phyloP scores from a whole-genome alignment of 73 alveolate species.

The Paraurostyla sp. region DNA sequence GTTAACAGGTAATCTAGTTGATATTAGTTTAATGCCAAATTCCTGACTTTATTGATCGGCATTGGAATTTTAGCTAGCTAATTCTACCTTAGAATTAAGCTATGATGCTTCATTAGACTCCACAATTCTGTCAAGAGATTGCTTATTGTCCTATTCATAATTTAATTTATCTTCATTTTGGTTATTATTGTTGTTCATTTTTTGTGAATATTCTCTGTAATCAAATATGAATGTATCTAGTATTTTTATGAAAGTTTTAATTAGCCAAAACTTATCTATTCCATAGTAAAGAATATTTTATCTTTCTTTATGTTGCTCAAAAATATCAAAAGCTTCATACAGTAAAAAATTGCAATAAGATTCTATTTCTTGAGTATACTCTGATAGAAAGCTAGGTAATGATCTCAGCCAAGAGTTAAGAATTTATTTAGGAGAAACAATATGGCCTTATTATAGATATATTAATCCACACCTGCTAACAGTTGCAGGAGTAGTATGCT shows the following conservation, averaged over 20 bases:
- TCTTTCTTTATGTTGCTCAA: conserved; percentile 24
- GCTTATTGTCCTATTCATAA: neutral
- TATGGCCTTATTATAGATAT: conserved; percentile 64
- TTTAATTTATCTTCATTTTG: neutral
- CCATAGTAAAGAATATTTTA: neutral
- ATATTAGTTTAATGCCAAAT: neutral
- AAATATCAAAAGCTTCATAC: conserved; percentile 39
- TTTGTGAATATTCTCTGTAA: neutral
- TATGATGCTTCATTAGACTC: neutral
- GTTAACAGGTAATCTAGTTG: conserved; percentile 2
- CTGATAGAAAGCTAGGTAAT: conserved; percentile 74
- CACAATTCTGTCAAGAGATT: neutral
- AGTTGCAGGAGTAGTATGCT: conserved; percentile 71
- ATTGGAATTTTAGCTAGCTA: neutral
- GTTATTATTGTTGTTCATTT: neutral
- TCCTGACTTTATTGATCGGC: neutral
- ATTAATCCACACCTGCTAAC: conserved; percentile 71
- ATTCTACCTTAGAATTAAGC: neutral
- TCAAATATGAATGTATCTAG: conserved; percentile 1
- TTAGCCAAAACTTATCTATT: neutral
- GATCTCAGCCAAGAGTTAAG: conserved; percentile 89
- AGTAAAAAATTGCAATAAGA: conserved; percentile 49
- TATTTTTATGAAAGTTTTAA: neutral
- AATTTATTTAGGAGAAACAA: conserved; percentile 80
- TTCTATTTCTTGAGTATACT: conserved; percentile 57